A percentile compares a stretch with the other conserved stretches of the same genome.
phyloP scores from a whole-genome alignment of 2,329 filamentous ascomycete genomes.

The Hypoxylon sp. region DNA sequence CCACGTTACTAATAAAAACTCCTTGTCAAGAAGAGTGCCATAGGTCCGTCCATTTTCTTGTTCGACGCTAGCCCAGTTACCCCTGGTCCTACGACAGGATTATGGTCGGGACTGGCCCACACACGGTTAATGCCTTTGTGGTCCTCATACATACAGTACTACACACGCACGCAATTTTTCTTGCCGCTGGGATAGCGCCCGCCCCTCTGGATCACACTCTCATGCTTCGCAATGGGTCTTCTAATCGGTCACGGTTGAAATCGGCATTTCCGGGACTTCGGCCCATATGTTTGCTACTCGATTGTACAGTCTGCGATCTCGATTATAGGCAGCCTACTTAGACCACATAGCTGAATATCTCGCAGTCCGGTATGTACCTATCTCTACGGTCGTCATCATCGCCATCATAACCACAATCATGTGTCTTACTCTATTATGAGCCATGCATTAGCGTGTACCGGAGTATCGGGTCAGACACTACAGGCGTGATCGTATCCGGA shows the following conservation, averaged over 20 bases:
- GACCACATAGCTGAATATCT: conserved; percentile 23
- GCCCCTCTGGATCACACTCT: conserved; percentile 49
- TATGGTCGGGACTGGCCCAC: conserved; percentile 42
- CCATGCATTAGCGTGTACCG: conserved; percentile 56
- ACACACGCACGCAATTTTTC: conserved; percentile 52
- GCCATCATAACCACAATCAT: conserved; percentile 37
- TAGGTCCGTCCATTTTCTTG: conserved; percentile 40
- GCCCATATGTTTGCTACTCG: conserved; percentile 30
- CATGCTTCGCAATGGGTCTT: conserved; percentile 42
- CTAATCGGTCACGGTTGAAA: conserved; percentile 38
- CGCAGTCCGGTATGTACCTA: conserved; percentile 25
- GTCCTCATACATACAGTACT: conserved; percentile 40
- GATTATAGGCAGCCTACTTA: conserved; percentile 25
- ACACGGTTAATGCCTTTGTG: conserved; percentile 42
- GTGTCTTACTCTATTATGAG: conserved; percentile 52
- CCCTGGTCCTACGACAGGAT: conserved; percentile 43
- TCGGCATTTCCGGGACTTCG: conserved; percentile 41
- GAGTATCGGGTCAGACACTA: conserved; percentile 54
- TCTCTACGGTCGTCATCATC: conserved; percentile 28
- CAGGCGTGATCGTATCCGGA: conserved; percentile 49
- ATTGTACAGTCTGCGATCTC: conserved; percentile 29
- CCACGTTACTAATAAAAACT: conserved; percentile 42
- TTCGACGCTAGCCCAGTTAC: conserved; percentile 44
- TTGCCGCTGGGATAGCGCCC: conserved; percentile 47
- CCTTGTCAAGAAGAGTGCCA: conserved; percentile 36